Evolutionary conservation across 495 filamentous ascomycete genomes (phyloP).

Genomic region (Xanthoparmelia taractica): DNA sequence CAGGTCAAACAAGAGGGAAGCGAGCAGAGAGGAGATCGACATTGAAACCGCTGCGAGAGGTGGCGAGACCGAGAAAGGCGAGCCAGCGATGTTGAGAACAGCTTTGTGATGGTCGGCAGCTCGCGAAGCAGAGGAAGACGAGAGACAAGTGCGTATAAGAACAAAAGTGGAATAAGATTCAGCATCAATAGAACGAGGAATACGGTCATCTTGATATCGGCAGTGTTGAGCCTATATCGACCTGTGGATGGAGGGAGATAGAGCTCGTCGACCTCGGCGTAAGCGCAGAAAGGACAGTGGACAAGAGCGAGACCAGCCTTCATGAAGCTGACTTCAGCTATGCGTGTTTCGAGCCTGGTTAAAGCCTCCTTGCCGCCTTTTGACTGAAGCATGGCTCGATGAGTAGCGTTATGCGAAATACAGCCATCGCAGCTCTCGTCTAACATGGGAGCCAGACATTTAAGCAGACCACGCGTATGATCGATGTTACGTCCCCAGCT

Average conservation of each 20-base stretch:
- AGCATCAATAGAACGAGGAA: slow-evolving; percentile 33
- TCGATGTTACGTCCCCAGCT: slow-evolving; percentile 79
- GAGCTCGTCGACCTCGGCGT: slow-evolving; percentile 78
- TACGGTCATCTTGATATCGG: slow-evolving; percentile 16
- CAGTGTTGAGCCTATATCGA: slow-evolving; percentile 43
- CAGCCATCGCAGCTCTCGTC: slow-evolving; percentile 61
- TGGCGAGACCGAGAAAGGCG: slow-evolving; percentile 55
- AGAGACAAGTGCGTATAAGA: slow-evolving; percentile 41
- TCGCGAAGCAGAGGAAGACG: slow-evolving; percentile 36
- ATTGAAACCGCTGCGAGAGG: slow-evolving; percentile 63
- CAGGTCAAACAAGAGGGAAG: slow-evolving; percentile 73
- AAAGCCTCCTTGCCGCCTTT: slow-evolving; percentile 61
- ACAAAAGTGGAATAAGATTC: slow-evolving; percentile 28
- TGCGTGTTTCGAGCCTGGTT: slow-evolving; percentile 64
- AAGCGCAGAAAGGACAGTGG: slow-evolving; percentile 83
- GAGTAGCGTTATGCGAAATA: slow-evolving; percentile 59
- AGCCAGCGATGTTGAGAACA: slow-evolving; percentile 48
- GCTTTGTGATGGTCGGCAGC: slow-evolving; percentile 32
- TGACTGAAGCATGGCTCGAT: slow-evolving; percentile 59
- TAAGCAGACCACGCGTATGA: slow-evolving; percentile 57
- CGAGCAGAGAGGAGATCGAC: slow-evolving; percentile 57
- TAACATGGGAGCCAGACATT: slow-evolving; percentile 67
- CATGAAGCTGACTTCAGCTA: slow-evolving; percentile 63
- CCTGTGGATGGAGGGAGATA: slow-evolving; percentile 48
- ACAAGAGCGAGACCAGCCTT: slow-evolving; percentile 67